These are phyloP conservation scores for Arabidopsis lyrata DNA, from an alignment of 441 rosid genomes.

Conservation along the genomic window DNA sequence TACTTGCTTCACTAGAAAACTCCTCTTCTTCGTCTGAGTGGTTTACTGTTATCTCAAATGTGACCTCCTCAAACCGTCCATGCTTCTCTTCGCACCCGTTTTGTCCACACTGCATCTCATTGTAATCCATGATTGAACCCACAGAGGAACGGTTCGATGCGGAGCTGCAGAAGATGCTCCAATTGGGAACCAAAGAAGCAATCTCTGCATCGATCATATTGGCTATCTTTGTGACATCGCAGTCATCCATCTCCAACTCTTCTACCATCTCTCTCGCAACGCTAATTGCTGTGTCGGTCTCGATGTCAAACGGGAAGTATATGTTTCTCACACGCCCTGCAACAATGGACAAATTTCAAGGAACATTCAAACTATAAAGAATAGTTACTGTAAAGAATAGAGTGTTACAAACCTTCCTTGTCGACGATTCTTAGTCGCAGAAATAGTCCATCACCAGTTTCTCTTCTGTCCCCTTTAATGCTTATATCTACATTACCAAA, in stretches of 20 bases:
- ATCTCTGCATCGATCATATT: slow-evolving; percentile 92
- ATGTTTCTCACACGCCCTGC: slow-evolving; percentile 81
- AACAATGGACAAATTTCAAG: slow-evolving; percentile 9
- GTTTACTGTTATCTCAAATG: slow-evolving; percentile 38
- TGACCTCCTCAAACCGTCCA: slow-evolving; percentile 86
- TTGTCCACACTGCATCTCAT: slow-evolving; percentile 55
- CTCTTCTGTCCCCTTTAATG: slow-evolving; percentile 76
- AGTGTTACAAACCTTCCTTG: slow-evolving; percentile 72
- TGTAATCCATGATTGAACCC: slow-evolving; percentile 61
- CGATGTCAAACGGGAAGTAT: slow-evolving; percentile 83
- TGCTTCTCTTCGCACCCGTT: slow-evolving; percentile 79
- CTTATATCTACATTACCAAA: slow-evolving; percentile 61
- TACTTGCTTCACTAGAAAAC: slow-evolving; percentile 36
- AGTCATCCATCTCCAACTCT: slow-evolving; percentile 81
- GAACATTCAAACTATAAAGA: background rate
- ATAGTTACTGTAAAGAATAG: background rate
- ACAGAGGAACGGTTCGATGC: slow-evolving; percentile 65
- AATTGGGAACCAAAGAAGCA: slow-evolving; percentile 71
- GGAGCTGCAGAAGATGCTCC: slow-evolving; percentile 73
- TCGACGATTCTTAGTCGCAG: slow-evolving; percentile 74
- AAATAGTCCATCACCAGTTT: slow-evolving; percentile 65
- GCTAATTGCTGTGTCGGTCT: slow-evolving; percentile 78
- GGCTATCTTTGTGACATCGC: slow-evolving; percentile 79
- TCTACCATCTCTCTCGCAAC: slow-evolving; percentile 99
- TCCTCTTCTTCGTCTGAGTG: slow-evolving; percentile 45